Evolutionary conservation across 345 rosid species (phyloP).

Genomic region (Schrenkiella parvula): DNA sequence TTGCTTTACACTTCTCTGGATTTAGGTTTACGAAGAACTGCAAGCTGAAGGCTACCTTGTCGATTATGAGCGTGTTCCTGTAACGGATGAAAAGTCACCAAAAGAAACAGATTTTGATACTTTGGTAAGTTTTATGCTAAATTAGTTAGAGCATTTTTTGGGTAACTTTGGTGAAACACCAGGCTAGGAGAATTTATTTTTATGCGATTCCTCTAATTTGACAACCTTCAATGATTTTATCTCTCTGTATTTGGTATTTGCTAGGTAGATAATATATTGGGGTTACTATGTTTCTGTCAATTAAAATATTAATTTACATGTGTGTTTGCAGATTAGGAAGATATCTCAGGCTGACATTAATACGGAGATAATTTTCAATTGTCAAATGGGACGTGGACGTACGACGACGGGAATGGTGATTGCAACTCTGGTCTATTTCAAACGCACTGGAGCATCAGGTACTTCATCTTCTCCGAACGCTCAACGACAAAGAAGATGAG

Average conservation of each 20-base stretch:
- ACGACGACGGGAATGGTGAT: slow-evolving; percentile 99
- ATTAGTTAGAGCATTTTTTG: not conserved
- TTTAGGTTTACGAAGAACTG: slow-evolving; percentile 81
- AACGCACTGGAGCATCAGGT: slow-evolving; percentile 90
- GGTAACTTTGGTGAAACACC: not conserved
- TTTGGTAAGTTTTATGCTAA: slow-evolving; percentile 53
- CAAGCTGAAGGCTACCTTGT: slow-evolving; percentile 81
- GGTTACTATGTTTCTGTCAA: not conserved
- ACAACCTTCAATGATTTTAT: slow-evolving; percentile 3
- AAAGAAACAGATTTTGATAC: slow-evolving; percentile 88
- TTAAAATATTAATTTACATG: not conserved
- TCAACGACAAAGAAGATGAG: not conserved
- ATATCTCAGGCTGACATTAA: slow-evolving; percentile 70
- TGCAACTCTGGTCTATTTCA: slow-evolving; percentile 86
- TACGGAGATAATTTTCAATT: slow-evolving; percentile 80
- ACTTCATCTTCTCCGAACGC: slow-evolving; percentile 28
- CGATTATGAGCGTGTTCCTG: slow-evolving; percentile 92
- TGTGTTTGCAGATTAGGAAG: slow-evolving; percentile 64
- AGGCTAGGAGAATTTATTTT: not conserved
- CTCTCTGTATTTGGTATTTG: slow-evolving; percentile 8
- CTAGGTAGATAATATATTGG: not conserved
- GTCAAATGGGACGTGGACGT: slow-evolving; percentile 99
- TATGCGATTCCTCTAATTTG: not conserved
- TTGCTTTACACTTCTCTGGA: not conserved
- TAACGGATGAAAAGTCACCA: slow-evolving; percentile 96